These are phyloP conservation scores for Populus hybrid DNA, from an alignment of 441 rosid genomes.

Conservation along the genomic window DNA sequence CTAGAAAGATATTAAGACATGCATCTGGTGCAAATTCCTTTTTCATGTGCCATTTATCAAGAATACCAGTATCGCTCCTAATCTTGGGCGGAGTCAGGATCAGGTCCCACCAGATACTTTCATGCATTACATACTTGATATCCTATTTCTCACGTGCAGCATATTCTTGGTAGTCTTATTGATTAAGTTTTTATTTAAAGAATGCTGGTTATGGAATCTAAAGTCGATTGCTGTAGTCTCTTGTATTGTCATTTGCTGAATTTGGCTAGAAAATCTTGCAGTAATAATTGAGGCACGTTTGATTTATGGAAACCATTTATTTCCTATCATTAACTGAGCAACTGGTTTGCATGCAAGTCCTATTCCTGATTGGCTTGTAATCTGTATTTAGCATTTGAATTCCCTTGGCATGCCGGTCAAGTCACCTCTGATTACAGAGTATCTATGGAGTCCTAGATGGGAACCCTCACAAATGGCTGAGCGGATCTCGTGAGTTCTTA, in stretches of 20 bases:
- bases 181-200: background rate
- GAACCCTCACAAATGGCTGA: conserved; percentile 76
- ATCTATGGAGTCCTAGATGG: conserved; percentile 99
- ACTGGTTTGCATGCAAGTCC: conserved; percentile 4
- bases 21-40: background rate
- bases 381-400: conserved; percentile 56
- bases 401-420: conserved; percentile 52
- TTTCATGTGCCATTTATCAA: too few species aligned
- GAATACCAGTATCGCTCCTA: background rate
- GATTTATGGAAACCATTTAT: background rate
- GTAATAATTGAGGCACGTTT: background rate
- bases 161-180: background rate
- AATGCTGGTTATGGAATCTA: background rate
- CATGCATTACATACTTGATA: background rate
- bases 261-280: background rate
- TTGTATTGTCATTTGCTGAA: background rate
- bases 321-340: background rate
- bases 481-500: conserved; percentile 57
- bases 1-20: background rate
- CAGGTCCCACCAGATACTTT: background rate
- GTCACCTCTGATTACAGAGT: conserved; percentile 58
- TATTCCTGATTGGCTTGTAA: conserved; percentile 1
- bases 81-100: background rate
- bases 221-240: background rate
- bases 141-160: background rate